Percentiles rank a stretch among this genome's conserved stretches.
Conservation (phyloP, 805 yeast genomes). For the Schwanniomyces yamadae region DNA sequence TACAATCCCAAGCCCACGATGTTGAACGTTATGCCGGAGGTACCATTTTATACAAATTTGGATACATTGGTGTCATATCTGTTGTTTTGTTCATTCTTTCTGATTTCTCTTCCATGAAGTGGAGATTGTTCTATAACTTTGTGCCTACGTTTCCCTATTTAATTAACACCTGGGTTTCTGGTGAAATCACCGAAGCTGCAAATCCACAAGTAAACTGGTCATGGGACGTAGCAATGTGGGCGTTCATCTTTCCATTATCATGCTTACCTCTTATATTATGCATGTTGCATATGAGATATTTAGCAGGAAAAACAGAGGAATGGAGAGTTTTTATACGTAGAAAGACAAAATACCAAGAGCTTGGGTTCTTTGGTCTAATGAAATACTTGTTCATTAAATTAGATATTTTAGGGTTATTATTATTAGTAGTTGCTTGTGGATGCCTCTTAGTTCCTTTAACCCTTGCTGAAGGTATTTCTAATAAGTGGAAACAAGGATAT, state of each 20-base stretch:
- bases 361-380: constrained; percentile 8
- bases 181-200: constrained; percentile 14
- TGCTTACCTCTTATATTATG: constrained; percentile 16
- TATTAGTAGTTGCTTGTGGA: constrained; percentile 32
- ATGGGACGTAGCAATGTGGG: constrained; percentile 22
- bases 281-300: constrained; percentile 15
- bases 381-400: constrained; percentile 24
- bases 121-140: constrained; percentile 16
- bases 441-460: constrained; percentile 34
- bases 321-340: constrained; percentile 13
- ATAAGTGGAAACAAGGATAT: constrained; percentile 14
- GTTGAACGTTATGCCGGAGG: constrained; percentile 28
- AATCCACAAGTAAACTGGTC: constrained; percentile 10
- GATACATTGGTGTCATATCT: constrained; percentile 15
- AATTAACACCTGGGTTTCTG: constrained; percentile 21
- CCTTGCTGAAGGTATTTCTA: constrained; percentile 22
- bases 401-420: constrained; percentile 33
- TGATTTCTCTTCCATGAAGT: constrained; percentile 17
- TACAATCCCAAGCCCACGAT: constrained; percentile 28
- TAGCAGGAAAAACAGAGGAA: constrained; percentile 16
- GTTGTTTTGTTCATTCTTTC: constrained; percentile 13
- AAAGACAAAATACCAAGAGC: constrained; percentile 6
- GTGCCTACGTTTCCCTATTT: constrained; percentile 16
- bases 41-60: constrained; percentile 22
- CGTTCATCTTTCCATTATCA: constrained; percentile 18